phyloP scores from a whole-genome alignment of 2,329 filamentous ascomycete species.

The Scopulariopsis brevicaulis region DNA sequence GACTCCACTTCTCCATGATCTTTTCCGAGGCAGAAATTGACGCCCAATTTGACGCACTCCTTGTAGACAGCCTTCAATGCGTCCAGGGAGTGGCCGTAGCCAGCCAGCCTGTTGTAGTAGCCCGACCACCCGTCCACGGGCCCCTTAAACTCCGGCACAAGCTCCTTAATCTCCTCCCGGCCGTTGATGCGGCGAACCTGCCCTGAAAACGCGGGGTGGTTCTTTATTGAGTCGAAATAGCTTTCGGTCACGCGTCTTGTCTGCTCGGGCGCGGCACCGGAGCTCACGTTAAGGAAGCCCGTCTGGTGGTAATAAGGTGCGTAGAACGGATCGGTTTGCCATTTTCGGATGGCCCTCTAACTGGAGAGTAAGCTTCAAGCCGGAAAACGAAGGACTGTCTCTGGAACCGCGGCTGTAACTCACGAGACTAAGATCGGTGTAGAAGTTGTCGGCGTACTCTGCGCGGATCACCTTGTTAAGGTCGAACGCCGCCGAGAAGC shows the following conservation, averaged over 20 bases:
- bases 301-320: neutral
- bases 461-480: conserved; percentile 26
- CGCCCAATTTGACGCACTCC: neutral
- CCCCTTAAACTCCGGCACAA: neutral
- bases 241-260: neutral
- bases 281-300: neutral
- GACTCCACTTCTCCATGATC: neutral
- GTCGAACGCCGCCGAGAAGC: conserved; percentile 14
- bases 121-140: neutral
- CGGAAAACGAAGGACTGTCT: neutral
- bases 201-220: neutral
- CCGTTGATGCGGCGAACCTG: neutral
- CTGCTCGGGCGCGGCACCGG: neutral
- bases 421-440: conserved; percentile 16
- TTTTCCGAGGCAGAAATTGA: neutral
- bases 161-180: neutral
- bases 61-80: neutral
- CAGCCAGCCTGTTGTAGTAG: neutral
- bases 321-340: neutral
- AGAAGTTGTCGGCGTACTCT: conserved; percentile 19
- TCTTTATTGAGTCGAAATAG: neutral
- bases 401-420: too few species aligned
- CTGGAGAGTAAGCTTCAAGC: neutral
- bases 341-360: neutral
- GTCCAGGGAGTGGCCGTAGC: neutral